These are phyloP conservation scores for Pichia sp. DNA, from an alignment of 1,139 yeast genomes.

Conservation along the genomic window DNA sequence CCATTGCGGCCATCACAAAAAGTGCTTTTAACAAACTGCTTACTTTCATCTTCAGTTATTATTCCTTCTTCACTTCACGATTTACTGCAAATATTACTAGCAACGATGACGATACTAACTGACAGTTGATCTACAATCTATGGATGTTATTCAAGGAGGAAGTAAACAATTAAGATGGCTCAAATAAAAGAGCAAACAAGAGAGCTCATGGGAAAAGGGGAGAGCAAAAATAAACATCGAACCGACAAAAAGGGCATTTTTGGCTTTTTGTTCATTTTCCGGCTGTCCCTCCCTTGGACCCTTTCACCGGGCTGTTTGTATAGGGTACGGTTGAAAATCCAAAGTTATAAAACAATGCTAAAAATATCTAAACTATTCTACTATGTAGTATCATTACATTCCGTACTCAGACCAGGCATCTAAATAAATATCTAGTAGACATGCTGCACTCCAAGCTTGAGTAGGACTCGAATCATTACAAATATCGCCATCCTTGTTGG, in stretches of 20 bases:
- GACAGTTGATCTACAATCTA: background rate
- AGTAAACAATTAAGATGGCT: background rate
- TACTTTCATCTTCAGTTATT: background rate
- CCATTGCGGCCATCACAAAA: background rate
- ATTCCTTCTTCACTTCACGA: background rate
- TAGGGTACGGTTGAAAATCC: no score
- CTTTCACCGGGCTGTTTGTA: no score
- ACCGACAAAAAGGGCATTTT: no score
- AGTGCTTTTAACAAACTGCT: background rate
- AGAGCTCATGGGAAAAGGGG: background rate
- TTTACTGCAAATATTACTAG: background rate
- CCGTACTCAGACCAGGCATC: slow-evolving; percentile 36
- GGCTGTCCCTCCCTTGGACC: no score
- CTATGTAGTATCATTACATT: background rate
- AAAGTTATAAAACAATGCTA: no score
- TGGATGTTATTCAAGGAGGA: background rate
- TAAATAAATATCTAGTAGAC: slow-evolving; percentile 72
- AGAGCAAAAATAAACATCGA: background rate
- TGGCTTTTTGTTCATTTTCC: no score
- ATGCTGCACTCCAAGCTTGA: slow-evolving; percentile 94
- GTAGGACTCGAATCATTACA: slow-evolving; percentile 90
- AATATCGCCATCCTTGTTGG: slow-evolving; percentile 77
- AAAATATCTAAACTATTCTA: no score
- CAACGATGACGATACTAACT: background rate
- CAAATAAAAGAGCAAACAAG: background rate